Conservation (phyloP, 202 grass and related monocot species). For the Hordeum pubiflorum region DNA sequence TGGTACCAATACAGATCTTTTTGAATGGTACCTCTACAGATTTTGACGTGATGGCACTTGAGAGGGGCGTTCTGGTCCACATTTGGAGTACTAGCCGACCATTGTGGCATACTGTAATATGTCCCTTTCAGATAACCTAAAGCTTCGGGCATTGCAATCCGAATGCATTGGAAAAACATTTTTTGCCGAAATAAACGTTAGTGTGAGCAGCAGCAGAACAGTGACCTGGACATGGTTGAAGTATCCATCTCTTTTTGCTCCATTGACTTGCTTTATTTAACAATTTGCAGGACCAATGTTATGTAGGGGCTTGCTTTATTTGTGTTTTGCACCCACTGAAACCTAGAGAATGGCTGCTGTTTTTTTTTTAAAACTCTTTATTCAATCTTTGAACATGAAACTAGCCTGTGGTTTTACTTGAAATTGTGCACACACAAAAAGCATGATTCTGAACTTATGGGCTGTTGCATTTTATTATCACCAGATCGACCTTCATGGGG, state of each 20-base stretch:
- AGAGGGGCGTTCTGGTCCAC: neutral
- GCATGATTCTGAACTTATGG: neutral
- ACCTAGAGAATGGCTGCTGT: slow-evolving; percentile 3
- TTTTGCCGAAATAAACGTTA: neutral
- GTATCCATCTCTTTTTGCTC: neutral
- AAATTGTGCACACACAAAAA: neutral
- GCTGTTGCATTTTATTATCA: slow-evolving; percentile 8
- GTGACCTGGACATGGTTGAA: neutral
- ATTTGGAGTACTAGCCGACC: neutral
- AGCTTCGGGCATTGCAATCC: neutral
- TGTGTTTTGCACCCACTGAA: neutral
- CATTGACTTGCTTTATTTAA: neutral
- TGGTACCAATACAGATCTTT: neutral
- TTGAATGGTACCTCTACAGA: neutral
- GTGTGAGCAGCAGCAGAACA: neutral
- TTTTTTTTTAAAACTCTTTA: neutral
- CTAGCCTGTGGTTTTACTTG: neutral
- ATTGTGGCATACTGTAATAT: slow-evolving; percentile 1
- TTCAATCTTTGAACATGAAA: neutral
- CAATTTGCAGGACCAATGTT: neutral
- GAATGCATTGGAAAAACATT: neutral
- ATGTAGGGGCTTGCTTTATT: neutral
- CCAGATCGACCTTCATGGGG: slow-evolving; percentile 81
- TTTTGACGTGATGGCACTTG: slow-evolving; percentile 18
- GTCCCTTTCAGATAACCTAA: slow-evolving; percentile 21